These are phyloP conservation scores for Wallacemonas sp. DNA, from an alignment of 208 protist species.

Conservation along the genomic window DNA sequence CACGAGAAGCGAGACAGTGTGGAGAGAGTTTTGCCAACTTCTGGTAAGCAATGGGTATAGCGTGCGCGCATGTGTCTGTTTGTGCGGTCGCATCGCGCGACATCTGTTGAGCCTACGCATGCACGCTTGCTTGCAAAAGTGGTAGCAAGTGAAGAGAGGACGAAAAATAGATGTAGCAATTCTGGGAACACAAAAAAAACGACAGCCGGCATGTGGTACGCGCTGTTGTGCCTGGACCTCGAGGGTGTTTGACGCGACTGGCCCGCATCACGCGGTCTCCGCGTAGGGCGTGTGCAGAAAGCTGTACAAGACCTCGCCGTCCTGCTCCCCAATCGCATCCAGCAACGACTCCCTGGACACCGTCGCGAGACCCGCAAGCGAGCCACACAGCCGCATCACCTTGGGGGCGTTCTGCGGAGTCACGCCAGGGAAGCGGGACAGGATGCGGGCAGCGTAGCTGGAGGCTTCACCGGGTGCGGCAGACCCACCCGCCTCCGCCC, in stretches of 20 bases:
- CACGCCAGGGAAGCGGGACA: slow-evolving; percentile 79
- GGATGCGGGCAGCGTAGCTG: slow-evolving; percentile 61
- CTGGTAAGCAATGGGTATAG: too few species aligned
- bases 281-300: slow-evolving; percentile 69
- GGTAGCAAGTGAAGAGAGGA: too few species aligned
- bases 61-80: too few species aligned
- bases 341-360: slow-evolving; percentile 58
- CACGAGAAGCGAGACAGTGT: too few species aligned
- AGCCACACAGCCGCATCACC: slow-evolving; percentile 77
- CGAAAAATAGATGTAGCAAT: not conserved
- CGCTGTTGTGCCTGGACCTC: too few species aligned
- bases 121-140: too few species aligned
- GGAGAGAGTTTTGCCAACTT: too few species aligned
- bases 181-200: slow-evolving; percentile 1
- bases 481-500: slow-evolving; percentile 17
- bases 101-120: too few species aligned
- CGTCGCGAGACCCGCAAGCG: slow-evolving; percentile 69
- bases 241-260: too few species aligned
- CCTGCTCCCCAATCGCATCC: slow-evolving; percentile 38
- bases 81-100: too few species aligned
- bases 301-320: slow-evolving; percentile 42
- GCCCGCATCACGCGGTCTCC: too few species aligned
- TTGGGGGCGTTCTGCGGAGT: slow-evolving; percentile 40
- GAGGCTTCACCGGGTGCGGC: slow-evolving; percentile 5
- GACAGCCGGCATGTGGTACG: too few species aligned